Evolutionary conservation across 2,329 filamentous ascomycete species (phyloP).

Genomic region (Magnaporthiopsis rhizophila): DNA sequence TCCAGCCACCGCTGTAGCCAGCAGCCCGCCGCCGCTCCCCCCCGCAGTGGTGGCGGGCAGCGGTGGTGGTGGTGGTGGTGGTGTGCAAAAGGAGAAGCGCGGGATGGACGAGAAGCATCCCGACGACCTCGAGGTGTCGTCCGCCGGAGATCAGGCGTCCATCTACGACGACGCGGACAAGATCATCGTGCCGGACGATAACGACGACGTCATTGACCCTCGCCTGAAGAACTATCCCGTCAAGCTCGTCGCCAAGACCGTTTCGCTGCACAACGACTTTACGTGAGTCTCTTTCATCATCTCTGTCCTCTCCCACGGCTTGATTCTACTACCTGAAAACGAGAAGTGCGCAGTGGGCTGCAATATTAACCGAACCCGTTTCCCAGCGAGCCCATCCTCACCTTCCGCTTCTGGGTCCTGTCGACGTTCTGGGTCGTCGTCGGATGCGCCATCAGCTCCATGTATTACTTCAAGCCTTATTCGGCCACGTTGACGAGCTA

Average conservation of each 20-base stretch:
- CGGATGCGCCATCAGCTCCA: constrained; percentile 21
- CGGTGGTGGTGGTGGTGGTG: not conserved
- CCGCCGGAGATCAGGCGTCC: constrained; percentile 4
- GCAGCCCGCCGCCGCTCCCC: not conserved
- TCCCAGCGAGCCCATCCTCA: constrained; percentile 22
- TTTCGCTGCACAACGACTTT: constrained; percentile 23
- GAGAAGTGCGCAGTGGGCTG: too few relatives aligned
- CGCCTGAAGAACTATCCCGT: constrained; percentile 23
- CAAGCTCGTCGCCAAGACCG: constrained; percentile 24
- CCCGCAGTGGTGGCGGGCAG: not conserved
- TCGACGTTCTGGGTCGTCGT: constrained; percentile 23
- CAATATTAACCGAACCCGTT: too few relatives aligned
- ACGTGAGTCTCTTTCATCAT: constrained; percentile 11
- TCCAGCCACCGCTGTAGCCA: not conserved
- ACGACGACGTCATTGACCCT: constrained; percentile 23
- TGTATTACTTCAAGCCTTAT: constrained; percentile 27
- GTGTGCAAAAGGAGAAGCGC: not conserved
- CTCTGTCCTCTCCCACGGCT: too few relatives aligned
- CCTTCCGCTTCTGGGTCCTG: constrained; percentile 23
- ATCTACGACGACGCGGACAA: constrained; percentile 14
- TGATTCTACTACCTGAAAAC: not conserved
- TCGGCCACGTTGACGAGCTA: constrained; percentile 19
- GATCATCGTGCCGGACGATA: constrained; percentile 18
- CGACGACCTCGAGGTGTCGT: constrained; percentile 10
- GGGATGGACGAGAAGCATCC: constrained; percentile 7